Evolutionary conservation across 768 basidiomycete species (phyloP).

Genomic region (Leccinum imitatum): DNA sequence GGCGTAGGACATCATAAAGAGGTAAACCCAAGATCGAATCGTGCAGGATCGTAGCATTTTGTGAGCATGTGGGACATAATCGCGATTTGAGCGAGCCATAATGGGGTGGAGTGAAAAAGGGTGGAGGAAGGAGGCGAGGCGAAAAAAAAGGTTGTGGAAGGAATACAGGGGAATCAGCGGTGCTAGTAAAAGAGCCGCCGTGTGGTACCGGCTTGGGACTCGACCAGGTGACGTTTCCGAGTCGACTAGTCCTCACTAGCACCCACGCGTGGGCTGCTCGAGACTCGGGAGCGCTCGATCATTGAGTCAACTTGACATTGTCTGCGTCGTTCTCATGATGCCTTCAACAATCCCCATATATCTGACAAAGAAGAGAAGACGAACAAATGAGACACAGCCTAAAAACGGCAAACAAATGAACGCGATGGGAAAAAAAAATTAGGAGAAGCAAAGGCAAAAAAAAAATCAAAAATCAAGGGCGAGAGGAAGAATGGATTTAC

Average conservation of each 20-base stretch:
- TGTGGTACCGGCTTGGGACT: not conserved
- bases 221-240: not conserved
- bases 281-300: not conserved
- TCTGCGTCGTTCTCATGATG: not conserved
- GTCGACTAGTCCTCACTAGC: not conserved
- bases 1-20: not conserved
- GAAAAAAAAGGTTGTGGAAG: not conserved
- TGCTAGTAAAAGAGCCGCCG: too few species aligned
- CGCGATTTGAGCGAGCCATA: not conserved
- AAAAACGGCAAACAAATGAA: not conserved
- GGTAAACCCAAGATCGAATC: not conserved
- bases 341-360: conserved; percentile 1
- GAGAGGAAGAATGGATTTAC: not conserved
- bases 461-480: not conserved
- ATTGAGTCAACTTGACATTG: conserved; percentile 1
- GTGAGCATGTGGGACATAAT: not conserved
- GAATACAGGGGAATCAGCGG: not conserved
- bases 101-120: not conserved
- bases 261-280: not conserved
- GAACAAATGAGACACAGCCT: not conserved
- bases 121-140: not conserved
- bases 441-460: not conserved
- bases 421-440: conserved; percentile 3
- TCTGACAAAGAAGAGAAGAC: conserved; percentile 1
- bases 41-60: conserved; percentile 4